phyloP scores from a whole-genome alignment of 1,284 basidiomycete genomes.

The Ganoderma resinaceum region DNA sequence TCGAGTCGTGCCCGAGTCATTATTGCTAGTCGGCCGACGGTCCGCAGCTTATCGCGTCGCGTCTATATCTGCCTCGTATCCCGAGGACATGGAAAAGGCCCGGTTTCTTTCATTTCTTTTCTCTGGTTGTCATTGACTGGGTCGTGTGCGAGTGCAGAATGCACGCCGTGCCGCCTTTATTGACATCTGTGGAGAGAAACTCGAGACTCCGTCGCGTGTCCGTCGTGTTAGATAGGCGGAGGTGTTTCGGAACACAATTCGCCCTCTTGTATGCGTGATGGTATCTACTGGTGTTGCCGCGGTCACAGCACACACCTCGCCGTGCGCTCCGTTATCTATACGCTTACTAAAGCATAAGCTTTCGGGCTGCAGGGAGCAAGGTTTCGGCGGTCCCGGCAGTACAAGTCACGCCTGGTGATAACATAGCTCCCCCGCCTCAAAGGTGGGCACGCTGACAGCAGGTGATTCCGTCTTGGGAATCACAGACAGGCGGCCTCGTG shows the following conservation, averaged over 20 bases:
- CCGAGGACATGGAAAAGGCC: background rate
- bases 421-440: background rate
- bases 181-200: background rate
- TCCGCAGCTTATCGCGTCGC: slow-evolving; percentile 11
- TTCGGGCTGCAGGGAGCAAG: background rate
- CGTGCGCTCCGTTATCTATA: background rate
- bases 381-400: background rate
- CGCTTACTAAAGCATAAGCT: background rate
- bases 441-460: background rate
- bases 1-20: background rate
- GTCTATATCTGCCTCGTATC: slow-evolving; percentile 1
- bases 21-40: slow-evolving; percentile 7
- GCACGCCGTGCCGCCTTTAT: background rate
- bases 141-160: background rate
- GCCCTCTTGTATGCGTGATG: background rate
- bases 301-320: background rate
- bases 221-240: background rate
- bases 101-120: background rate
- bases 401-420: background rate
- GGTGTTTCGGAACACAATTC: background rate
- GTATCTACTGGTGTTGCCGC: background rate
- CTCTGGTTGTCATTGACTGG: background rate
- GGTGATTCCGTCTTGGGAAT: background rate
- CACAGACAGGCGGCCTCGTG: background rate
- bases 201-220: background rate